Base-by-base conservation (phyloP, 2,329 filamentous ascomycete genomes). In the Metarhizium brunneum region DNA sequence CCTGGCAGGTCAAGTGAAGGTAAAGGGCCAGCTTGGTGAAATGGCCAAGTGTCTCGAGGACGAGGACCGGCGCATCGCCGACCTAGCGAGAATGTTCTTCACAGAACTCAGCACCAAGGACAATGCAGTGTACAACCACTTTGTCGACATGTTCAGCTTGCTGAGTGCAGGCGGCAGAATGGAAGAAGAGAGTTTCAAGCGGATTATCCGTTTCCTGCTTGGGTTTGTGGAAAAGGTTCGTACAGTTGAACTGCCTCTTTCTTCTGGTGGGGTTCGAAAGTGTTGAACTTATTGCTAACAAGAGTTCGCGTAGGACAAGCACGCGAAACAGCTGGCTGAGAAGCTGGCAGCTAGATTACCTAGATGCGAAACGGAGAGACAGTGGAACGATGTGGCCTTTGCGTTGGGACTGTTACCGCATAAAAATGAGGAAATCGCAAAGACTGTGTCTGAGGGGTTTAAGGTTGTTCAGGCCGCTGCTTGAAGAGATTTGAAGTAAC, bases 31-130 rank as follows among this genome's bases (percentile, higher is more conserved):
- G 71, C 77, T 99, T 11, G 94, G 94, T 51, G 92, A 97, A 75
- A 99, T 99, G 94, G 94, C 94, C 56, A 99, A 99, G 75, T 99
- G 94, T 63, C 81, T 99, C 35, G 94, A 99, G 71, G 94, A 99
- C 66, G 84, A 86, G n/a, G 95, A 99, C 67, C 91, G 92, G 72
- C 84, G 89, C 59, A 96, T 97, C 60, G 89, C 92, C 0, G 94
- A 99, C 67, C 81, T 99, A 66, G 90, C 91, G 14, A 82, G 90
- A 57, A 97, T 97, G 92, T 99, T 99, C 82, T 99, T 99, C 72
- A 92, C 90, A 0, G 94, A 99, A 72, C 81, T 99, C 55, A 91
- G 92, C 59, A 96, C 91, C 63, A 99, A 99, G 76, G 94, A 99
- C 69, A 99, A 99, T 67, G 94, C 94, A 2, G 90, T 99, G 2